Percentiles rank a stretch among this genome's conserved stretches.
phyloP scores from a whole-genome alignment of 2,329 filamentous ascomycete genomes.

The Colletotrichum sp. region DNA sequence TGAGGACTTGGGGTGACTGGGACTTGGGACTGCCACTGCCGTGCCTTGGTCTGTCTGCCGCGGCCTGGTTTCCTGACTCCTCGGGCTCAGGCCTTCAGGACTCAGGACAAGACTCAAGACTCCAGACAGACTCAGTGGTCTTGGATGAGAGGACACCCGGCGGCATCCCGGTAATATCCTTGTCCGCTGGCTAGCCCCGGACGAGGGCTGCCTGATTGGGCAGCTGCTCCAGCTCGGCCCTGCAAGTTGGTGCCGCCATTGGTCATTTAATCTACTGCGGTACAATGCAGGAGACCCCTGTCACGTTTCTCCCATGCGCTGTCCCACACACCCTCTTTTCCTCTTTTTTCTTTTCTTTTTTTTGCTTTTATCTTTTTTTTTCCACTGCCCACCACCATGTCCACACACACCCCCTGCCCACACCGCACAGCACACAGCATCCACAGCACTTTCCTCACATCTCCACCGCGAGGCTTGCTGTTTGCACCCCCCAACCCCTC shows the following conservation, averaged over 20 bases:
- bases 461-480: conserved; percentile 1
- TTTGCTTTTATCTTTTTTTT: neutral
- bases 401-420: neutral
- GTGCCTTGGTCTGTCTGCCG: neutral
- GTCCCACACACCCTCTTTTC: conserved; percentile 37
- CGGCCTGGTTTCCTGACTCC: neutral
- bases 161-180: conserved; percentile 37
- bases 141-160: conserved; percentile 8
- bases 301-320: conserved; percentile 57
- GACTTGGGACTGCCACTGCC: neutral
- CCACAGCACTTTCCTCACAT: neutral
- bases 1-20: neutral
- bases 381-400: neutral
- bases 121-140: neutral
- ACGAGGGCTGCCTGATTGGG: conserved; percentile 54
- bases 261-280: conserved; percentile 51
- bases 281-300: conserved; percentile 49
- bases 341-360: neutral
- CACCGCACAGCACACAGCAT: neutral
- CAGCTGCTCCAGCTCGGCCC: conserved; percentile 48
- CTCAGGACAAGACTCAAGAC: neutral
- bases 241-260: conserved; percentile 44
- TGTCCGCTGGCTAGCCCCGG: conserved; percentile 51
- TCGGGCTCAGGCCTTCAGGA: neutral
- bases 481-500: neutral